Conservation (phyloP, 176 grass and related monocot species). For the Oryza punctata region DNA sequence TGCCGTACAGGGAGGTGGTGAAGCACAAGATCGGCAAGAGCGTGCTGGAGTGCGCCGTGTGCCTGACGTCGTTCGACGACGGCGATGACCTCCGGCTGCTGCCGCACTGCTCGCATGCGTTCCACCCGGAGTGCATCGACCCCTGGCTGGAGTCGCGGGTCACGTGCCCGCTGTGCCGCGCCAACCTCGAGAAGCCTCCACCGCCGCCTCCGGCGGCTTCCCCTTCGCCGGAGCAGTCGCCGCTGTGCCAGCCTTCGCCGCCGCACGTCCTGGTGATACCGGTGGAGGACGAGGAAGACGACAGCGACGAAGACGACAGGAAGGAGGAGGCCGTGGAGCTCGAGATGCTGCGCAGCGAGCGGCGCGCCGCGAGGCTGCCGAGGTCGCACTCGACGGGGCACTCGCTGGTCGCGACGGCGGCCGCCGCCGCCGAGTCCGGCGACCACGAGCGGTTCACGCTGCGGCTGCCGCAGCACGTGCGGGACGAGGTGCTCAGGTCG, state of each 20-base stretch:
- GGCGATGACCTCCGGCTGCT: conserved; percentile 80
- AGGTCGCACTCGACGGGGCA: conserved; percentile 59
- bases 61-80: conserved; percentile 85
- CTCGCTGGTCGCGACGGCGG: conserved; percentile 30
- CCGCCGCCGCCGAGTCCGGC: conserved; percentile 24
- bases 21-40: conserved; percentile 66
- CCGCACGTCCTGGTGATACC: conserved; percentile 44
- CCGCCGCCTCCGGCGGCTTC: not conserved
- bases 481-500: conserved; percentile 55
- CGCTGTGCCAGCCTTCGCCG: not conserved
- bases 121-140: conserved; percentile 94
- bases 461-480: conserved; percentile 65
- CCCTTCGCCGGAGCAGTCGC: conserved; percentile 18
- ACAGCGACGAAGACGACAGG: conserved; percentile 45
- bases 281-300: conserved; percentile 25
- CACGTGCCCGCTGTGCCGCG: conserved; percentile 77
- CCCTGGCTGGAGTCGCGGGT: conserved; percentile 71
- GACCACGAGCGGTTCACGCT: conserved; percentile 77
- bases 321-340: conserved; percentile 67
- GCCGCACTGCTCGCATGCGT: conserved; percentile 84
- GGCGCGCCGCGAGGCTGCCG: conserved; percentile 50
- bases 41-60: conserved; percentile 89
- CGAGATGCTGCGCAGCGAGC: conserved; percentile 58
- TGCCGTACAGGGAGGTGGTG: conserved; percentile 66
- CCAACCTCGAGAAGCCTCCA: conserved; percentile 57